These are phyloP conservation scores for Phytophthora litchii DNA, from an alignment of 352 stramenopile species.

Conservation along the genomic window DNA sequence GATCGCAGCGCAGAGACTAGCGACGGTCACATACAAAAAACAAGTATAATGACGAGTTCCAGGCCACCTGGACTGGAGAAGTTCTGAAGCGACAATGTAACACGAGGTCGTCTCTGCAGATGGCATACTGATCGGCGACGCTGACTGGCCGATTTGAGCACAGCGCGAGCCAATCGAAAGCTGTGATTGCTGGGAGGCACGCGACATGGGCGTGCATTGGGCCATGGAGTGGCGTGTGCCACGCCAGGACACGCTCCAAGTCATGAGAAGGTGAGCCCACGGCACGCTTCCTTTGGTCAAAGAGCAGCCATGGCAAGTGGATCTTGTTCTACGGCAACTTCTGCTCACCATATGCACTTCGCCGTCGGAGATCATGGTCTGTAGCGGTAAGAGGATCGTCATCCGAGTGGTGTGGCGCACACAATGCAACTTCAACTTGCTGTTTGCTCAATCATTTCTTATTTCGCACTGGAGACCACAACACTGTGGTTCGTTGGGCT, in stretches of 20 bases:
- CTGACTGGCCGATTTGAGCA: not conserved
- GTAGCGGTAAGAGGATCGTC: slow-evolving; percentile 1
- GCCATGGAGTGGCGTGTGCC: slow-evolving; percentile 13
- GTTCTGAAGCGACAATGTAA: slow-evolving; percentile 6
- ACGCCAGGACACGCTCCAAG: slow-evolving; percentile 13
- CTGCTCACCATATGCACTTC: slow-evolving; percentile 20
- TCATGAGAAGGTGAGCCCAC: slow-evolving; percentile 20
- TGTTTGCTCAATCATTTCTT: slow-evolving; percentile 9
- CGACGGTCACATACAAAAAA: not conserved
- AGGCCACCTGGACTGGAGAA: slow-evolving; percentile 18
- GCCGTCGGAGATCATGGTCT: slow-evolving; percentile 12
- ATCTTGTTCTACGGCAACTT: slow-evolving; percentile 9
- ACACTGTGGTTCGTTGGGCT: too few relatives aligned
- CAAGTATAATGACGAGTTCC: slow-evolving; percentile 16
- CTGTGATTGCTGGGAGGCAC: slow-evolving; percentile 7
- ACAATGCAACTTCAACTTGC: slow-evolving; percentile 18
- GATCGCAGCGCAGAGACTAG: not conserved
- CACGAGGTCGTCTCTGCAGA: slow-evolving; percentile 3
- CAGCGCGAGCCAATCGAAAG: slow-evolving; percentile 11
- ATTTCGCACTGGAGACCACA: slow-evolving; percentile 1
- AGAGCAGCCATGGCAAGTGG: slow-evolving; percentile 18
- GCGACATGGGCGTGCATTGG: slow-evolving; percentile 23
- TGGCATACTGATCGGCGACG: slow-evolving; percentile 1
- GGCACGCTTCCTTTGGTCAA: slow-evolving; percentile 26
- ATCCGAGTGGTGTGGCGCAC: slow-evolving; percentile 18